A percentile compares a stretch with the other conserved stretches of the same genome.
Conservation (phyloP, 768 basidiomycete species). For the Russula sp. region DNA sequence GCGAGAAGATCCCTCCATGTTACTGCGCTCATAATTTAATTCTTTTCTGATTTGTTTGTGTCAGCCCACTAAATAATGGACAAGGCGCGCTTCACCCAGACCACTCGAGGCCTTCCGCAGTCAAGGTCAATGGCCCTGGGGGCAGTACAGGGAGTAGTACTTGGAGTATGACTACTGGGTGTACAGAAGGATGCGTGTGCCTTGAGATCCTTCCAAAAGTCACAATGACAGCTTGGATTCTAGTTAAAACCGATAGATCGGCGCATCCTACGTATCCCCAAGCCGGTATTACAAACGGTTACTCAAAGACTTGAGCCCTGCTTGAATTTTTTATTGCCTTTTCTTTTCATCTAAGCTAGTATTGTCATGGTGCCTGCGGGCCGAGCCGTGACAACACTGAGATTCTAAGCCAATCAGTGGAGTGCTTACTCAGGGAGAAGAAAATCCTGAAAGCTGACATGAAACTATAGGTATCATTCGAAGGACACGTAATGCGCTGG, state of each 20-base stretch:
- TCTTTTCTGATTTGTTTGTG: neutral
- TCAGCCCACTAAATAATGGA: neutral
- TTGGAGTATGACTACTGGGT: neutral
- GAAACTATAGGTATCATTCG: neutral
- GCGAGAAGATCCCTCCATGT: neutral
- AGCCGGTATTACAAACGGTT: neutral
- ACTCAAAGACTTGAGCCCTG: neutral
- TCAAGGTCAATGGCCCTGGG: neutral
- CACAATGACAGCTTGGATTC: neutral
- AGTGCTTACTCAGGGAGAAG: neutral
- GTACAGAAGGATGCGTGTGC: neutral
- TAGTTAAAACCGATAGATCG: neutral
- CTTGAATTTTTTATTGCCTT: neutral
- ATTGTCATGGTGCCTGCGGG: neutral
- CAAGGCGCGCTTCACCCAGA: neutral
- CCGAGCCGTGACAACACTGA: too few relatives aligned
- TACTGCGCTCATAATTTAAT: neutral
- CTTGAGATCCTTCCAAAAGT: neutral
- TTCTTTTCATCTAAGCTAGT: neutral
- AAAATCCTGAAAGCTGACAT: neutral
- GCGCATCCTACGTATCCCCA: neutral
- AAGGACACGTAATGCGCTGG: neutral
- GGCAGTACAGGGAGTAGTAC: neutral
- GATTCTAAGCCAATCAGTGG: neutral
- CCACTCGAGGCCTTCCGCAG: neutral